Base-by-base conservation (phyloP, 1,139 yeast genomes). In the Kodamaea arcana region DNA sequence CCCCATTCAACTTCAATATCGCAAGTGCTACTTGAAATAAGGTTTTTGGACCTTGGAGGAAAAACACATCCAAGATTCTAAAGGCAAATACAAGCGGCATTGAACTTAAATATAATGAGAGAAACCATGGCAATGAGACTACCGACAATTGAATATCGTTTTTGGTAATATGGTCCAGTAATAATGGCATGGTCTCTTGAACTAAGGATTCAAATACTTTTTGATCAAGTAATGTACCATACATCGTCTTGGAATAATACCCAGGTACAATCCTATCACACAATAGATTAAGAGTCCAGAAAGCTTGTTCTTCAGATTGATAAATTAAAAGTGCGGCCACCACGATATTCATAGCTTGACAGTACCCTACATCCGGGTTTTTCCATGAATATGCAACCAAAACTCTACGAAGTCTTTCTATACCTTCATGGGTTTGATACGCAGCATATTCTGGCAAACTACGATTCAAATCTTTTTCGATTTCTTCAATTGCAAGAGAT, bases 271-370 rank as follows among this genome's bases (percentile, higher is more conserved):
- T 74, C 29, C 79, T 72, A 42, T 88, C 95, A 62, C 97, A 88
- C 4, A 94, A 60, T n/a, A 77, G 74, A 39, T 81, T 77, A 40
- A 94, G 67, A 39, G 94, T 77, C 97, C 97, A 94, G 54, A 88
- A 94, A 0, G 97, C 97, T 58, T 94, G 98, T 46, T 92, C 98
- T 57, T 94, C 98, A 7, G 94, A 83, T 83, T 88, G 90, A 57
- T 83, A 90, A 36, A 94, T 92, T 41, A 94, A 68, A 36, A 94
- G 62, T 0, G 96, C 97, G 1, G 99, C 99, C 1, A 83, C 86
- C 6, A 94, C 97, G 39, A 94, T 94, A 56, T 94, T 94, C 99
- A 94, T 94, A 1, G 98, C 98, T 56, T 94, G 98, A 56, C 99
- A 94, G 58, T 94, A 94, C 0, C 99, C 99, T 15, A 94, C 87